Percentiles rank a stretch among this genome's conserved stretches.
Conservation (phyloP, 805 yeast genomes). For the Lachancea lanzarotensis region DNA sequence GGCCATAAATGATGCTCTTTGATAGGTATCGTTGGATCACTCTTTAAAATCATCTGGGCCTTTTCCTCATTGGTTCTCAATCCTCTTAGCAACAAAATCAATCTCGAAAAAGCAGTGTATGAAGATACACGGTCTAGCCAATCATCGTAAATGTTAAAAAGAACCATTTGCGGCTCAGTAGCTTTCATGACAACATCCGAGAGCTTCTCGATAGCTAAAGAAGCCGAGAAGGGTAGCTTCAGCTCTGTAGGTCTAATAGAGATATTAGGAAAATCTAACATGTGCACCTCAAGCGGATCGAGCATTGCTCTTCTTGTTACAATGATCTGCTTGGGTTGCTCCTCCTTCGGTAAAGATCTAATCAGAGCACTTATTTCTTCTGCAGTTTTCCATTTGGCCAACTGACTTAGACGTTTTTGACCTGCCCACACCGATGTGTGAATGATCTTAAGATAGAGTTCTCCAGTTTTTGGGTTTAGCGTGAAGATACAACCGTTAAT, state of each 20-base stretch:
- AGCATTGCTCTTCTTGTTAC: conserved; percentile 84
- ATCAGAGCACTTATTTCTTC: conserved; percentile 93
- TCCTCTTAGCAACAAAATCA: conserved; percentile 76
- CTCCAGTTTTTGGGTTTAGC: conserved; percentile 86
- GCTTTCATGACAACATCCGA: conserved; percentile 76
- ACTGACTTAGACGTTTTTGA: conserved; percentile 84
- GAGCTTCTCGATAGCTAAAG: conserved; percentile 73
- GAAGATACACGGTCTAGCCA: conserved; percentile 83
- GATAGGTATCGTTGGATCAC: conserved; percentile 64
- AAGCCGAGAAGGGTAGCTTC: conserved; percentile 82
- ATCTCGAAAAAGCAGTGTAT: conserved; percentile 88
- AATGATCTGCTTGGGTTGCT: conserved; percentile 89
- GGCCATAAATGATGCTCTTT: conserved; percentile 92
- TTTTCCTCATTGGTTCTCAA: conserved; percentile 70
- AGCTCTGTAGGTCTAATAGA: conserved; percentile 85
- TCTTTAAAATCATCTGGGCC: conserved; percentile 66
- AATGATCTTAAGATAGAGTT: conserved; percentile 77
- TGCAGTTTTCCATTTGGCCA: conserved; percentile 97
- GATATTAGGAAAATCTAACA: conserved; percentile 93
- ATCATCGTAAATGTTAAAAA: conserved; percentile 88
- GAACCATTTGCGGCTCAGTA: conserved; percentile 86
- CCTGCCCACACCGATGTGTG: conserved; percentile 97
- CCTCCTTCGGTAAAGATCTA: conserved; percentile 83
- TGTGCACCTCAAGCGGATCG: conserved; percentile 94
- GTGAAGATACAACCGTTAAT: conserved; percentile 90